phyloP scores from a whole-genome alignment of 1,284 basidiomycete species.

The Moesziomyces aphidis region DNA sequence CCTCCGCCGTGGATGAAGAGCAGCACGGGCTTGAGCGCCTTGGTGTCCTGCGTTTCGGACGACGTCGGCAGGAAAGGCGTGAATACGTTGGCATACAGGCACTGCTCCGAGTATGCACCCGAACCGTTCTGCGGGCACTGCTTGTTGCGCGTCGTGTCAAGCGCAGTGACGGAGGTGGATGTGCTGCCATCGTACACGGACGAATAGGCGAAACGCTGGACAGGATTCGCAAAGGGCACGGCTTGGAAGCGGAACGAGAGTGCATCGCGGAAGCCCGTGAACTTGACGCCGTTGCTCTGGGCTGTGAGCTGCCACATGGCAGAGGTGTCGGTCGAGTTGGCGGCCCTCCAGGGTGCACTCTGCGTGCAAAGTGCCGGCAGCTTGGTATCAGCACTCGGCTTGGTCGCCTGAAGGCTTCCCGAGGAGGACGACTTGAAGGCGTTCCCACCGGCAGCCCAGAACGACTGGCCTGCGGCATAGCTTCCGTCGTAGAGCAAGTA shows the following conservation, averaged over 20 bases:
- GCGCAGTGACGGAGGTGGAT: constrained; percentile 7
- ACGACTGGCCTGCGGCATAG: constrained; percentile 23
- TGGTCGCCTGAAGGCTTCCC: constrained; percentile 1
- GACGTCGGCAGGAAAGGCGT: constrained; percentile 70
- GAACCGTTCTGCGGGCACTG: constrained; percentile 36
- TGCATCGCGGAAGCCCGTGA: constrained; percentile 39
- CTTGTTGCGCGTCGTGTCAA: constrained; percentile 13
- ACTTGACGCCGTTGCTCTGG: constrained; percentile 30
- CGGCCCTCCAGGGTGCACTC: constrained; percentile 25
- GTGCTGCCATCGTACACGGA: constrained; percentile 22
- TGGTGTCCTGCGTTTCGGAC: constrained; percentile 2
- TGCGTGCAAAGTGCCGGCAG: constrained; percentile 39
- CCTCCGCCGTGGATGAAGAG: constrained; percentile 70
- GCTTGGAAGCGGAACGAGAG: constrained; percentile 43
- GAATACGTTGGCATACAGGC: constrained; percentile 74
- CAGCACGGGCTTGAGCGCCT: constrained; percentile 72
- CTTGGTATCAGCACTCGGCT: constrained; percentile 7
- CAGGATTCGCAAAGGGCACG: constrained; percentile 40
- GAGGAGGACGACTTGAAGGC: constrained; percentile 5
- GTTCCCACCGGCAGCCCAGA: constrained; percentile 19
- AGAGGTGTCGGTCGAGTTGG: constrained; percentile 33
- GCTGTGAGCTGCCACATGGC: constrained; percentile 20
- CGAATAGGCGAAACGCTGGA: constrained; percentile 40
- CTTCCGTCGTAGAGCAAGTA: constrained; percentile 20
- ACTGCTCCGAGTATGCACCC: constrained; percentile 67